Base-by-base conservation (phyloP, 371 early-diverging fungal genomes). In the Mucor racemosus region DNA sequence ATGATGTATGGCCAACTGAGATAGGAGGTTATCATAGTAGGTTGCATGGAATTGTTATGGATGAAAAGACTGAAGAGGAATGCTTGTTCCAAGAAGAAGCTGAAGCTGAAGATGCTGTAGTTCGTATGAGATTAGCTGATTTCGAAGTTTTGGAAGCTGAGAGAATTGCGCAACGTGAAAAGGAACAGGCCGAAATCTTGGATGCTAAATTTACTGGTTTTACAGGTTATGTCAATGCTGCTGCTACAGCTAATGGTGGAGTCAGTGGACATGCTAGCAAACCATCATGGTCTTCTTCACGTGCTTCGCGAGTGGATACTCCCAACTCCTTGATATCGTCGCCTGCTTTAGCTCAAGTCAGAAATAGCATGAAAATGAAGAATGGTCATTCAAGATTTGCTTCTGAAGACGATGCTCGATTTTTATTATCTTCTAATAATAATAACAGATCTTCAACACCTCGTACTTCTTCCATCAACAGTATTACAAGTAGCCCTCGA, bases 141-240 rank as follows among this genome's bases (percentile, higher is more conserved):
- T 82, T 76, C 64, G 83, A 82, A 31, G 57, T 64, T 0, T 10
- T 73, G 7, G 83, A 82, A 64, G 79, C 77, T 6, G 73, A 74
- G 60, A 70, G 64, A 44, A 69, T 60, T 5, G 74, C 69, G 26
- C 68, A 72, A 34, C 36, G 65, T 11, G 74, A 69, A 42, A 70
- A 64, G 50, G 78, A 76, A 64, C 78, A 82, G 38, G 77, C 76
- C 1, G 80, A 74, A 9, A 71, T 77, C 19, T 40, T 82, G 33
- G 83, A 82, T 64, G 78, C 83, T 10, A 80, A 80, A 15, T 82
- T 80, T 50, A 73, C 67, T 50, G 80, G 77, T 1, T 82, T 82
- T 58, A 70, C 77, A 44, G 75, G 73, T 19, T 76, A 77, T 60
- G 76, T 75, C 9, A 42, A 46, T 40, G 19, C 39, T 13, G 36